These are phyloP conservation scores for Alternaria burnsii DNA, from an alignment of 2,329 filamentous ascomycete species.

Conservation along the genomic window DNA sequence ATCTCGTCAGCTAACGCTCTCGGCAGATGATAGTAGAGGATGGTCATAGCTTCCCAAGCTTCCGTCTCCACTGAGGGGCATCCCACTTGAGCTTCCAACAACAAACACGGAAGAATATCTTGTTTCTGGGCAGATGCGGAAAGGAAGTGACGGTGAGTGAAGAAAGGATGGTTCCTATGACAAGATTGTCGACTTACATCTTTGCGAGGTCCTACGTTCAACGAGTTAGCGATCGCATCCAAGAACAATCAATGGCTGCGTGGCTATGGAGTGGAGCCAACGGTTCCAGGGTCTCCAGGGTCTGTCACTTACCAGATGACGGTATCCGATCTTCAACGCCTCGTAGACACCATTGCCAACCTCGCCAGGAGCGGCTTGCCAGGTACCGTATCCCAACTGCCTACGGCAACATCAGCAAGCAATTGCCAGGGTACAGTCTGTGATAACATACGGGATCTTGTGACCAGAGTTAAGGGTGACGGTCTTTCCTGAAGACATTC, in stretches of 20 bases:
- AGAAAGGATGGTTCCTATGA: background rate
- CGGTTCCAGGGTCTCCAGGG: background rate
- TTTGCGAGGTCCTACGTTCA: constrained; percentile 51
- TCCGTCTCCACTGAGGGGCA: constrained; percentile 29
- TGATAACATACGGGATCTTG: constrained; percentile 62
- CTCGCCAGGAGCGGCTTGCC: constrained; percentile 46
- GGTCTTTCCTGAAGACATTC: constrained; percentile 49
- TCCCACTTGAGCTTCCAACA: constrained; percentile 19
- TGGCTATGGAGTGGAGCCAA: background rate
- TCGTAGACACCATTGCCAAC: constrained; percentile 55
- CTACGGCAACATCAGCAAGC: constrained; percentile 50
- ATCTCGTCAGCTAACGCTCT: constrained; percentile 28
- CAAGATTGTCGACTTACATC: constrained; percentile 31
- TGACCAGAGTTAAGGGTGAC: constrained; percentile 41
- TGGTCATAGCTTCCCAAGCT: constrained; percentile 28
- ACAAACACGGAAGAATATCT: background rate
- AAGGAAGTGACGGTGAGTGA: background rate
- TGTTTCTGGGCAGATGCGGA: background rate
- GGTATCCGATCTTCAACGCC: constrained; percentile 45
- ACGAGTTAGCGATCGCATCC: background rate
- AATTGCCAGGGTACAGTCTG: background rate
- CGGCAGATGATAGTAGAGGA: background rate
- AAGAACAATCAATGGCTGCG: background rate
- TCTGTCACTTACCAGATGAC: constrained; percentile 39
- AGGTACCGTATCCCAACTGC: constrained; percentile 49